Conservation (phyloP, 257 asterid genomes). For the Fraxinus americana region DNA sequence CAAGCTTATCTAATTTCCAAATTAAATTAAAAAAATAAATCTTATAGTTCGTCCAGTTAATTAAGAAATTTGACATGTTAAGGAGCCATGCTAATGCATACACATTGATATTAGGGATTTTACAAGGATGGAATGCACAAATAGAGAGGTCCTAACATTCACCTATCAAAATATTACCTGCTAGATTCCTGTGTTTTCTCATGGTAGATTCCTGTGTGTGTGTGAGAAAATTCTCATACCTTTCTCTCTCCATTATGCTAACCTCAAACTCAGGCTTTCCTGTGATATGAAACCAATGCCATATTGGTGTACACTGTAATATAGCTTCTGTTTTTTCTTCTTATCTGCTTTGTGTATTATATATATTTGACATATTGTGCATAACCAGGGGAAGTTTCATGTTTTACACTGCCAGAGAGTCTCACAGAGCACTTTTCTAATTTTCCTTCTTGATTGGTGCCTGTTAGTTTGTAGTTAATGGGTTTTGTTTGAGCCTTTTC, state of each 20-base stretch:
- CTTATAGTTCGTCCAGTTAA: not conserved
- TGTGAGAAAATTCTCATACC: not conserved
- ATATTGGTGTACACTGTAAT: not conserved
- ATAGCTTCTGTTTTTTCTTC: not conserved
- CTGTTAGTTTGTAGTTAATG: constrained; percentile 9
- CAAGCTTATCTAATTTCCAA: not conserved
- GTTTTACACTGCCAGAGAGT: constrained; percentile 14
- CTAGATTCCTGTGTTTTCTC: not conserved
- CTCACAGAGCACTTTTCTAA: constrained; percentile 1
- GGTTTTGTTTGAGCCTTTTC: constrained; percentile 6
- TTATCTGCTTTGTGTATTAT: not conserved
- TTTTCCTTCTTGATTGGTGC: constrained; percentile 19
- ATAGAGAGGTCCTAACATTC: constrained; percentile 6
- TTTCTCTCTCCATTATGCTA: not conserved
- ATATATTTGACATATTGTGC: constrained; percentile 8
- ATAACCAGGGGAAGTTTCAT: not conserved
- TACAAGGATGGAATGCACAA: constrained; percentile 6
- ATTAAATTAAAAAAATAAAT: not conserved
- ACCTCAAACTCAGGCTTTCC: not conserved
- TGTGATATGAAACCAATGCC: not conserved
- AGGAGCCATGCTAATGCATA: not conserved
- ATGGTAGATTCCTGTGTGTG: not conserved
- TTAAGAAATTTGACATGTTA: not conserved
- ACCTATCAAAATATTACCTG: not conserved
- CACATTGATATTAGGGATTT: constrained; percentile 1